These are phyloP conservation scores for Anthracocystis setariae DNA, from an alignment of 1,284 basidiomycete species.

Conservation along the genomic window DNA sequence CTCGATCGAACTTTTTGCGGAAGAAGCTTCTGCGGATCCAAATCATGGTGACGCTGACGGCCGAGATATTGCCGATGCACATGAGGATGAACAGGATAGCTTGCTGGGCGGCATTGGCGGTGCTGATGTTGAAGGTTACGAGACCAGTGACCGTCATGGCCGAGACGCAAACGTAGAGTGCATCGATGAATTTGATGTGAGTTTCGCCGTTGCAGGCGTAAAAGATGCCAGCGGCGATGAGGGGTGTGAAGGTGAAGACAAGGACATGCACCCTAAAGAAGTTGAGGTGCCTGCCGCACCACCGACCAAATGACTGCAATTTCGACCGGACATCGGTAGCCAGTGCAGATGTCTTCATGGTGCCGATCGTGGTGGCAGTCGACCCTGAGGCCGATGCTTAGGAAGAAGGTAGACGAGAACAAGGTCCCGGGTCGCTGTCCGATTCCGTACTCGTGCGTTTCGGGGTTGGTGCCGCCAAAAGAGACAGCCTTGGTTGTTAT, in stretches of 20 bases:
- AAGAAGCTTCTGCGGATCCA: conserved; percentile 65
- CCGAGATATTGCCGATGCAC: conserved; percentile 64
- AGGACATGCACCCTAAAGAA: conserved; percentile 70
- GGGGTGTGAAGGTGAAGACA: conserved; percentile 78
- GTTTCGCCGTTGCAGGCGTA: conserved; percentile 67
- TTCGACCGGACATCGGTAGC: conserved; percentile 11
- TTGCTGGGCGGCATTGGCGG: conserved; percentile 80
- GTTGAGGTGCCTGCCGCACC: conserved; percentile 51
- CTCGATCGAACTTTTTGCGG: conserved; percentile 53
- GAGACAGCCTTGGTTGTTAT: conserved; percentile 20
- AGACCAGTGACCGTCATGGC: conserved; percentile 83
- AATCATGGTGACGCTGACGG: conserved; percentile 66
- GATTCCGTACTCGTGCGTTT: too few relatives aligned
- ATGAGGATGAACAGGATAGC: conserved; percentile 71
- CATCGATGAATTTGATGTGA: conserved; percentile 74
- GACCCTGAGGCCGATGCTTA: too few relatives aligned
- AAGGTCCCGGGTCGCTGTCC: too few relatives aligned
- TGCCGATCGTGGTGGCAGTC: too few relatives aligned
- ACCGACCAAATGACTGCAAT: conserved; percentile 16
- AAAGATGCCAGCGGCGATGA: conserved; percentile 78
- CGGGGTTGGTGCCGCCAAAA: conserved; percentile 11
- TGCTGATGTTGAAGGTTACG: conserved; percentile 78
- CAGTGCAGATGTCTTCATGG: too few relatives aligned
- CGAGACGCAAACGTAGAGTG: conserved; percentile 79
- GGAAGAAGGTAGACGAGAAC: too few relatives aligned